Conservation (phyloP, 768 basidiomycete genomes). For the Antrodiella citrinella region DNA sequence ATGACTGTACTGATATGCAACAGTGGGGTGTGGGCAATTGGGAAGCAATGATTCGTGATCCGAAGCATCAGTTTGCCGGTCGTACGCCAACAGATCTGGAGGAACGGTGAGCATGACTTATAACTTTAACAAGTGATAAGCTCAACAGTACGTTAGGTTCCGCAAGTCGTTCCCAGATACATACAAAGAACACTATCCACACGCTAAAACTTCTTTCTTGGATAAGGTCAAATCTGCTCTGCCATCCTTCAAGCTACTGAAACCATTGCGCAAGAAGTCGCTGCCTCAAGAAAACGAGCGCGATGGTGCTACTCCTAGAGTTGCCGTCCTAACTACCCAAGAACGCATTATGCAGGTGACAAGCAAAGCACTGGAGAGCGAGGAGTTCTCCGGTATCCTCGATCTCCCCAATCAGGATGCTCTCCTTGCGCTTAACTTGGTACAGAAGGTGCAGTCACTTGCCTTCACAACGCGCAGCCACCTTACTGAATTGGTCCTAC, state of each 20-base stretch:
- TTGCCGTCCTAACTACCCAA: too few relatives aligned
- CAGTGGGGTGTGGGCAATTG: slow-evolving; percentile 91
- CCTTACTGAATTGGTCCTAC: background rate
- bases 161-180: background rate
- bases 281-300: background rate
- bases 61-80: slow-evolving; percentile 66
- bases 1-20: slow-evolving; percentile 1
- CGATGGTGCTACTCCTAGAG: too few relatives aligned
- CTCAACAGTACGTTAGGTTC: background rate
- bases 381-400: background rate
- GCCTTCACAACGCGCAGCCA: too few relatives aligned
- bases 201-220: background rate
- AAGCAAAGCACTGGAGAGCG: background rate
- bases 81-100: slow-evolving; percentile 90
- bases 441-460: background rate
- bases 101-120: slow-evolving; percentile 50
- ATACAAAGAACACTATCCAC: background rate
- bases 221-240: background rate
- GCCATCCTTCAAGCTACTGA: background rate
- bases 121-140: background rate
- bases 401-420: background rate
- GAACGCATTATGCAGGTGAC: background rate
- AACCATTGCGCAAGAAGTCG: background rate
- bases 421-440: background rate
- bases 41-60: slow-evolving; percentile 84